Conservation (phyloP, 2,329 filamentous ascomycete species). For the Cladobotryum protrusum region DNA sequence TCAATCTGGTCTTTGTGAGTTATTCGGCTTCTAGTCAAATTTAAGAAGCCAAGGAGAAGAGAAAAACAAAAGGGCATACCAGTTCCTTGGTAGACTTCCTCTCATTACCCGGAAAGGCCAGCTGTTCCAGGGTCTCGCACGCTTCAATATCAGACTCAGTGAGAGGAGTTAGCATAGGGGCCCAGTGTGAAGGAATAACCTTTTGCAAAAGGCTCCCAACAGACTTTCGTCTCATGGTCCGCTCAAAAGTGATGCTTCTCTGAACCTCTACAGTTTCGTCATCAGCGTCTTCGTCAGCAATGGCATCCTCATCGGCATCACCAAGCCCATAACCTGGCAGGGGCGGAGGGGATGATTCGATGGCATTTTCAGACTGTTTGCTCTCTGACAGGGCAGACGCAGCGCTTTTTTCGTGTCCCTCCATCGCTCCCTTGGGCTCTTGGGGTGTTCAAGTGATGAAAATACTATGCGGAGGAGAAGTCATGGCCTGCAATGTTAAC, state of each 20-base stretch:
- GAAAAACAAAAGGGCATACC: slow-evolving; percentile 29
- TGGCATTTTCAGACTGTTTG: neutral
- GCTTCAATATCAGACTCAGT: slow-evolving; percentile 59
- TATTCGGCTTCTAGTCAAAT: neutral
- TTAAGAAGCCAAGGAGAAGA: neutral
- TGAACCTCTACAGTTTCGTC: slow-evolving; percentile 32
- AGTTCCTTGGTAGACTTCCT: slow-evolving; percentile 49
- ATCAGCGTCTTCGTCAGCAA: slow-evolving; percentile 35
- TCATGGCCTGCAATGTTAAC: no score
- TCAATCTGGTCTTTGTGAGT: slow-evolving; percentile 21
- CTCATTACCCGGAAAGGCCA: slow-evolving; percentile 43
- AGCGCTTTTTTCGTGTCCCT: neutral
- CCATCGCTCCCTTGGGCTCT: neutral
- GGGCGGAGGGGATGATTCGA: neutral
- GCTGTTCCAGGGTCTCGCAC: slow-evolving; percentile 48
- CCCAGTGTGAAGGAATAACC: slow-evolving; percentile 52
- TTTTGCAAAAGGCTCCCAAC: slow-evolving; percentile 32
- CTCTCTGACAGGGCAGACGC: neutral
- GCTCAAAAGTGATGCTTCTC: slow-evolving; percentile 34
- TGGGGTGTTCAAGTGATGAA: neutral
- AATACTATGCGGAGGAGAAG: no score
- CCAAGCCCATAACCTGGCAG: neutral
- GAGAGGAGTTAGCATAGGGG: slow-evolving; percentile 60
- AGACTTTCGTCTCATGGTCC: slow-evolving; percentile 30
- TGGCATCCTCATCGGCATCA: slow-evolving; percentile 18